Conservation (phyloP, 2,329 filamentous ascomycete genomes). For the Xylariomycetidae sp. region DNA sequence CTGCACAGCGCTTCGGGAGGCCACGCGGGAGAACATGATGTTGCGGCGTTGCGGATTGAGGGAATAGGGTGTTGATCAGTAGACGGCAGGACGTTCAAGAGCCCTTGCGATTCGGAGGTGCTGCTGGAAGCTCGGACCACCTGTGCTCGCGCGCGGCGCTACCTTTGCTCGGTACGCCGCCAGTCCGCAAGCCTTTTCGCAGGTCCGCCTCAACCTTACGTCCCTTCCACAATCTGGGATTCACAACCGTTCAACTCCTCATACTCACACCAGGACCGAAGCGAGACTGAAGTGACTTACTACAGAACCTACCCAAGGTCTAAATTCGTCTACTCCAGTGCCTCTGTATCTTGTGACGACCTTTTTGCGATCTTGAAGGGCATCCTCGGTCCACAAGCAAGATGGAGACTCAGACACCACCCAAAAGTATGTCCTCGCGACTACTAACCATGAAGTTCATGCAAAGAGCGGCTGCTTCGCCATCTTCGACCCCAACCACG, state of each 20-base stretch:
- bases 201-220: too few species aligned
- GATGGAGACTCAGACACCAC: slow-evolving; percentile 49
- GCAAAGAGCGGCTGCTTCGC: slow-evolving; percentile 73
- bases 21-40: slow-evolving; percentile 42
- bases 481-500: slow-evolving; percentile 35
- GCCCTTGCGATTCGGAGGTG: slow-evolving; percentile 10
- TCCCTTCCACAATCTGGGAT: too few species aligned
- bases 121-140: slow-evolving; percentile 16
- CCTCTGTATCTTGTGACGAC: too few species aligned
- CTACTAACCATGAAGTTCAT: slow-evolving; percentile 97
- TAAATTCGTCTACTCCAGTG: too few species aligned
- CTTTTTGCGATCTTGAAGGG: too few species aligned
- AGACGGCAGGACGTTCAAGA: slow-evolving; percentile 13
- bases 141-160: neutral
- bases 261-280: too few species aligned
- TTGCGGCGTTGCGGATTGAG: slow-evolving; percentile 31
- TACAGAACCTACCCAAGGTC: too few species aligned
- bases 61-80: slow-evolving; percentile 12
- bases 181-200: too few species aligned
- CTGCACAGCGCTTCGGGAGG: slow-evolving; percentile 33
- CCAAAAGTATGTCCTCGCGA: slow-evolving; percentile 75
- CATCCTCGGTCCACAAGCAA: too few species aligned
- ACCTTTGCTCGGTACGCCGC: too few species aligned
- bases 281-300: too few species aligned
- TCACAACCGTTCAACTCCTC: too few species aligned